Conservation (phyloP, 2,329 filamentous ascomycete genomes). For the Paramyrothecium sp. region DNA sequence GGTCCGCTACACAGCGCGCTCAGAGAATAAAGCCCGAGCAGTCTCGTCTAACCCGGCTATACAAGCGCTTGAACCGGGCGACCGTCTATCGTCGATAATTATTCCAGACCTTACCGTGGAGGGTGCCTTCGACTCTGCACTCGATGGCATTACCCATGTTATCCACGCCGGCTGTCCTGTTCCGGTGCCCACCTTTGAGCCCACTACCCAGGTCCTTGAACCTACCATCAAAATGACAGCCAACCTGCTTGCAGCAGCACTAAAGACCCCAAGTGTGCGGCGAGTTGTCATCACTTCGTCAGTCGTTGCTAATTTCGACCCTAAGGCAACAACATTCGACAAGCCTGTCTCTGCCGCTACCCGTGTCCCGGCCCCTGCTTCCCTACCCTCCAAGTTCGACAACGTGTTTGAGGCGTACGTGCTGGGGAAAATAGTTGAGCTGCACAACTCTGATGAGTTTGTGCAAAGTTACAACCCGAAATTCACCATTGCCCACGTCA, state of each 20-base stretch:
- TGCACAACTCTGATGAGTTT: background rate
- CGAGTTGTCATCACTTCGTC: background rate
- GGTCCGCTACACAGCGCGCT: conserved; percentile 27
- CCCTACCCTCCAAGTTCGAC: background rate
- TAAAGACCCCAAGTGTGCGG: background rate
- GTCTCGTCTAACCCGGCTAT: background rate
- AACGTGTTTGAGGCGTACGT: background rate
- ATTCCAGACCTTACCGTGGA: background rate
- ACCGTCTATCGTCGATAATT: background rate
- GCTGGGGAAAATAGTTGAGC: background rate
- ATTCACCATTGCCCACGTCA: background rate
- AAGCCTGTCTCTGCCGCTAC: background rate
- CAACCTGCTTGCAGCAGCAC: background rate
- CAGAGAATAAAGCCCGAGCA: conserved; percentile 8
- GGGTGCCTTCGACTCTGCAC: background rate
- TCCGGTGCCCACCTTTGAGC: background rate
- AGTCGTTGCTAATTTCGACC: background rate
- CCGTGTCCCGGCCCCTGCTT: background rate
- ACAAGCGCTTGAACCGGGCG: background rate
- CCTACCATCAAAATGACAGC: background rate
- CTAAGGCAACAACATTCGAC: background rate
- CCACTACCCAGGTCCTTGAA: background rate
- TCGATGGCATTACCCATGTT: background rate
- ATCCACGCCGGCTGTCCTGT: background rate
- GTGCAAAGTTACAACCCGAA: background rate